Evolutionary conservation across 1,284 basidiomycete genomes (phyloP), one percentile per base, ranked within the genome.

Genomic region (Singerocomus rubriflavus): DNA sequence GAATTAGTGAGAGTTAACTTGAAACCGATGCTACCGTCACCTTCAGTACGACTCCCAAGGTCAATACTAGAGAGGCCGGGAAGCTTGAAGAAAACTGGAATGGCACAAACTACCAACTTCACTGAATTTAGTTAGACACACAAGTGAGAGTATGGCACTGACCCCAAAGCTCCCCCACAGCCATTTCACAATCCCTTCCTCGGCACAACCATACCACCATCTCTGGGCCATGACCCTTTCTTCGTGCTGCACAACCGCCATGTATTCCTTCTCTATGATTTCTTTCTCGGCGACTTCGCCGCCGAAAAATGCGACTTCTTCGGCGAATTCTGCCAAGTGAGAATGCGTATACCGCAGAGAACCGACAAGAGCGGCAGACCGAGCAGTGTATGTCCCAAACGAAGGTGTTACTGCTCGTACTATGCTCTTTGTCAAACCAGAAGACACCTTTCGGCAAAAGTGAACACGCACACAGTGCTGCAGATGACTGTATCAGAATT

Each of bases 101-200:
- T 90, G 6, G 93, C 92, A 67, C 96, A 98, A 25, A 98, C 83
- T 51, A 92, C 81, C 27, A 98, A 77, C 84, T 91, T 54, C 31
- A 52, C 42, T 5, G 33, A 39, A 43, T 47, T 51, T 30, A 51
- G 53, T 56, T 30, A 56, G 46, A 41, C 7, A 36, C 35, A 39
- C 13, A 35, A 14, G 14, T 30, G 45, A 30, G 54, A 21, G 34
- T 17, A 27, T 10, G 32, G 73, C 80, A 59, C 66, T 56, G 30
- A 91, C 85, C 25, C 95, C 95, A 64, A 97, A 88, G 64, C 87
- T 89, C 57, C 95, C 95, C 96, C 96, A 98, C 13, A 95, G 67
- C 95, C 95, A 96, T 71, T 98, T 98, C 64, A 98, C 89, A 51
- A 99, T 88, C 2, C 93, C 93, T 69, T 99, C 96, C 67, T 98